These are phyloP conservation scores for Saccharomycopsis guyanensis DNA, from an alignment of 805 yeast species.

Conservation along the genomic window DNA sequence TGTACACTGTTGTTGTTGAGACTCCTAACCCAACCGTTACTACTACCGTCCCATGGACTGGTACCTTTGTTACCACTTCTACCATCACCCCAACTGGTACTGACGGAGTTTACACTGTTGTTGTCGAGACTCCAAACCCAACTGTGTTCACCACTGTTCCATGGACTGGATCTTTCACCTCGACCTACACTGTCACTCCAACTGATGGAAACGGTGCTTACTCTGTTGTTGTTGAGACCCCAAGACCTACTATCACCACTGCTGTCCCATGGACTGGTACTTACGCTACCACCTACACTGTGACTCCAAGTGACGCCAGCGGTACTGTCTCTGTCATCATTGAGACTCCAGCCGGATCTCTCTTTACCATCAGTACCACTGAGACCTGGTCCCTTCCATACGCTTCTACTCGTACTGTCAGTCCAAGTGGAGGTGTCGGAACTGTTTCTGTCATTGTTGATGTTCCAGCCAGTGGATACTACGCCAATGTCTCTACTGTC, in stretches of 20 bases:
- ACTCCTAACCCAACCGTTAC: neutral
- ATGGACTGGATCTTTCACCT: constrained; percentile 8
- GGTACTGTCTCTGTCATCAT: neutral
- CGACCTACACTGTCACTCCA: constrained; percentile 5
- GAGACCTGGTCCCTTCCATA: constrained; percentile 1
- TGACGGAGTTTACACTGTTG: neutral
- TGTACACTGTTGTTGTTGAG: neutral
- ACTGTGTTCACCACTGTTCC: constrained; percentile 5
- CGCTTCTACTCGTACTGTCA: constrained; percentile 3
- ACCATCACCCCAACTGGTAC: constrained; percentile 10
- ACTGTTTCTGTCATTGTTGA: constrained; percentile 14
- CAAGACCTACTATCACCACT: constrained; percentile 1
- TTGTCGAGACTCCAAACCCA: neutral
- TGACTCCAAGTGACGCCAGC: constrained; percentile 1
- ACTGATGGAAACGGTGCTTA: constrained; percentile 1
- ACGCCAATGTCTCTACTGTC: constrained; percentile 4
- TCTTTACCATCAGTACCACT: constrained; percentile 7
- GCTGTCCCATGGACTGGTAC: constrained; percentile 1
- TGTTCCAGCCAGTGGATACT: constrained; percentile 1
- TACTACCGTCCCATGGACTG: constrained; percentile 1
- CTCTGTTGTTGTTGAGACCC: constrained; percentile 4
- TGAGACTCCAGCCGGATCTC: constrained; percentile 4
- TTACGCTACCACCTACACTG: neutral
- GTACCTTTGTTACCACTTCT: constrained; percentile 1
- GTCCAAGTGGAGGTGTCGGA: constrained; percentile 4